Percentiles rank a stretch among this genome's conserved stretches.
These are phyloP conservation scores for Clonostachys solani DNA, from an alignment of 2,329 filamentous ascomycete species.

Conservation along the genomic window DNA sequence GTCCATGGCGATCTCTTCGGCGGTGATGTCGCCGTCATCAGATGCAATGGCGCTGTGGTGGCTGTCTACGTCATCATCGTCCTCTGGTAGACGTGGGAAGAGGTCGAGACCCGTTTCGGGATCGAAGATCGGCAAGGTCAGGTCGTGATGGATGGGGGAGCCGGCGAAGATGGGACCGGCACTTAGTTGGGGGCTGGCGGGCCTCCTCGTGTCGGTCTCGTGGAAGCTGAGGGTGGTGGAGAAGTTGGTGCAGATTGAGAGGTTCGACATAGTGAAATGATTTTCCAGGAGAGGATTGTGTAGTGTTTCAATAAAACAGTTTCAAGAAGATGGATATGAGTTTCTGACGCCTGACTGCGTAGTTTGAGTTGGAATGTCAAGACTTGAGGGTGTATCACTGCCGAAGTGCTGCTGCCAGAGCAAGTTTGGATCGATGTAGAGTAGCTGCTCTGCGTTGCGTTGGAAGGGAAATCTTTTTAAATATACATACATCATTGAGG, in stretches of 20 bases:
- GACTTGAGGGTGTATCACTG: too few relatives aligned
- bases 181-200: not conserved
- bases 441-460: too few relatives aligned
- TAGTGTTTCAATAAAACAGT: not conserved
- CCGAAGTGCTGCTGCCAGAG: too few relatives aligned
- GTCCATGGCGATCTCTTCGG: not conserved
- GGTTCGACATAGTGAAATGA: too few relatives aligned
- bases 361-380: too few relatives aligned
- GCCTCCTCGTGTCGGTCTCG: not conserved
- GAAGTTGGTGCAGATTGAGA: not conserved
- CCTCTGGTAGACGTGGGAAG: constrained; percentile 3
- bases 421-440: too few relatives aligned
- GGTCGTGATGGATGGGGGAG: not conserved
- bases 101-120: constrained; percentile 1
- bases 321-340: too few relatives aligned
- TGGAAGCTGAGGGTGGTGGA: not conserved
- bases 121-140: not conserved
- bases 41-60: too few relatives aligned
- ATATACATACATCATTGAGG: too few relatives aligned
- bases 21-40: not conserved
- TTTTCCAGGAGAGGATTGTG: too few relatives aligned
- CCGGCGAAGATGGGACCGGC: not conserved
- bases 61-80: not conserved
- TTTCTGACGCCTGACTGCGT: too few relatives aligned
- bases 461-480: too few relatives aligned